Evolutionary conservation across 1,284 basidiomycete species (phyloP), one percentile per base, ranked within the genome.

Genomic region (Polyporus tsugae): DNA sequence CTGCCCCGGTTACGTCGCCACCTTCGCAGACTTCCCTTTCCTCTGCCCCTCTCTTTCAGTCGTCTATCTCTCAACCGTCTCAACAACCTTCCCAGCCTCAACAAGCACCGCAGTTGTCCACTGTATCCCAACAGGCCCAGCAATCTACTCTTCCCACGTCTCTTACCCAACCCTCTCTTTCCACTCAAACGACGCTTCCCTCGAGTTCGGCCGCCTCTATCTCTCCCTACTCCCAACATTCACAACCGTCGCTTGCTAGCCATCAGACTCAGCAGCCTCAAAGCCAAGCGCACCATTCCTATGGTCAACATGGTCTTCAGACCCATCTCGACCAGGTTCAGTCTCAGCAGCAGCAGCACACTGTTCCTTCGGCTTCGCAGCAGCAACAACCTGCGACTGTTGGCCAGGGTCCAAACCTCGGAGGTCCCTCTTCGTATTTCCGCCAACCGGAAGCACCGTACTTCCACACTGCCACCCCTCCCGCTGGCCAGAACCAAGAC

Each of bases 401-500:
- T 41, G 58, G 58, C 19, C 85, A 83, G 63, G 84, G 84, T 66
- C 83, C 85, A 52, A 84, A 72, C 71, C 60, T 77, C 33, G 73
- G 72, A 25, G 77, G 75, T 11, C 78, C 80, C 17, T 76, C 83
- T 3, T 82, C 83, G 0, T 93, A 92, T 75, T 92, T 91, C 83
- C 85, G 91, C 63, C 90, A 90, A 75, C 84, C 84, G 7, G 89
- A 92, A 41, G 78, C 83, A 9, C 89, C 89, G 4, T 93, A 92
- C 78, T 93, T 91, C 83, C 90, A 93, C 75, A 84, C 90, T 0
- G 87, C 90, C 7, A 93, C 91, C 3, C 91, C 91, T 35, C 91
- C 91, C 65, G 88, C 87, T 10, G 83, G 84, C 11, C 89, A 91
- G 74, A 82, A 81, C 29, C 91, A 91, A 74, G 91, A 91, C 25